These are phyloP conservation scores for Gossypium lobatum DNA, from an alignment of 441 rosid species.

Conservation along the genomic window DNA sequence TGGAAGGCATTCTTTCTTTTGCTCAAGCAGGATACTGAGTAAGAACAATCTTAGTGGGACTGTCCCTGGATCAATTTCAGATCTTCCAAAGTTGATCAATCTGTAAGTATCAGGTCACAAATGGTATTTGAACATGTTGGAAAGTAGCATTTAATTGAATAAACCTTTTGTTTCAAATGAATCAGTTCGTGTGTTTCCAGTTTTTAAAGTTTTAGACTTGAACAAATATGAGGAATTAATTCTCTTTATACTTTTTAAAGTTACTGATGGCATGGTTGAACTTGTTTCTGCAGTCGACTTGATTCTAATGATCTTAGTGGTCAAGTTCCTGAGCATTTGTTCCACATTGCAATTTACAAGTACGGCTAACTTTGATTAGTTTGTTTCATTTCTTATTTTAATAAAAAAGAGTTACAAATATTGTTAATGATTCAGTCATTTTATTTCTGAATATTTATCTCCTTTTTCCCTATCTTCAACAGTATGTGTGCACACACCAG, in stretches of 20 bases:
- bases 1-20: constrained; percentile 8
- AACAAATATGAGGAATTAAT: background rate
- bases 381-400: background rate
- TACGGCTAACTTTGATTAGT: constrained; percentile 29
- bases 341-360: constrained; percentile 66
- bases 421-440: constrained; percentile 4
- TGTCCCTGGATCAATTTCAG: constrained; percentile 60
- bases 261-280: constrained; percentile 17
- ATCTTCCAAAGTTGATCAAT: constrained; percentile 57
- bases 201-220: constrained; percentile 12
- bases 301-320: constrained; percentile 68
- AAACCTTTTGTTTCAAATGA: background rate
- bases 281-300: constrained; percentile 56
- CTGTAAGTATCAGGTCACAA: constrained; percentile 46
- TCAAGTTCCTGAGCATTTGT: constrained; percentile 62
- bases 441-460: constrained; percentile 8
- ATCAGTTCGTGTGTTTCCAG: background rate
- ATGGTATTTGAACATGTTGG: background rate
- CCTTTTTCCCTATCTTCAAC: background rate
- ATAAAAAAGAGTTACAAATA: background rate
- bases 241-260: constrained; percentile 2
- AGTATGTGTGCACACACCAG: background rate
- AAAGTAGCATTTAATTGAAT: background rate
- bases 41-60: constrained; percentile 76
- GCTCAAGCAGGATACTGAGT: constrained; percentile 61